Evolutionary conservation across 371 early-diverging fungal genomes (phyloP).

Genomic region (Basidiobolus meristosporus): DNA sequence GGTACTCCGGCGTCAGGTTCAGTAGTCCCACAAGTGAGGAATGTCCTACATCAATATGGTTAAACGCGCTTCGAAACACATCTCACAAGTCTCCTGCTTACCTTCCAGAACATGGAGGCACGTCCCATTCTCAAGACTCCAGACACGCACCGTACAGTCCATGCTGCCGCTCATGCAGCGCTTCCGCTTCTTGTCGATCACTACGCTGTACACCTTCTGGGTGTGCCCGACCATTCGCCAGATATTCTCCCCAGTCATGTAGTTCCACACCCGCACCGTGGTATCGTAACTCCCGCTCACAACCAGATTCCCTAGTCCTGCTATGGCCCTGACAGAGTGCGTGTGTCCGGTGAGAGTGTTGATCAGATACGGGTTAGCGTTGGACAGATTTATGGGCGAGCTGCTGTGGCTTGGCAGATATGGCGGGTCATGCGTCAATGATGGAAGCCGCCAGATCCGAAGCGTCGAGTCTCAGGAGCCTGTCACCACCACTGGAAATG

Average conservation of each 20-base stretch:
- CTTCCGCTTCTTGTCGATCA: too few relatives aligned
- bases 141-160: constrained; percentile 91
- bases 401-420: too few relatives aligned
- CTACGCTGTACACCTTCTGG: constrained; percentile 85
- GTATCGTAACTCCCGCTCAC: constrained; percentile 94
- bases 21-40: constrained; percentile 82
- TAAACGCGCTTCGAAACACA: too few relatives aligned
- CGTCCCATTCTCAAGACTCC: constrained; percentile 79
- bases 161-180: too few relatives aligned
- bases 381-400: constrained; percentile 4
- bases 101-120: constrained; percentile 54
- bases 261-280: constrained; percentile 86
- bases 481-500: constrained; percentile 67
- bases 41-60: too few relatives aligned
- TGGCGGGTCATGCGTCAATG: constrained; percentile 28
- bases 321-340: constrained; percentile 85
- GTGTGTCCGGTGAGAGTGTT: constrained; percentile 74
- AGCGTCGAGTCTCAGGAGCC: constrained; percentile 93
- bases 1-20: constrained; percentile 55
- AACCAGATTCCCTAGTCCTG: constrained; percentile 67
- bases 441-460: constrained; percentile 85
- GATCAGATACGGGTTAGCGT: constrained; percentile 31
- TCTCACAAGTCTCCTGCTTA: too few relatives aligned
- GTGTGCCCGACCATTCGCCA: constrained; percentile 67
- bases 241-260: constrained; percentile 37